These are phyloP conservation scores for Lactarius deliciosus DNA, from an alignment of 768 basidiomycete genomes.

Conservation along the genomic window DNA sequence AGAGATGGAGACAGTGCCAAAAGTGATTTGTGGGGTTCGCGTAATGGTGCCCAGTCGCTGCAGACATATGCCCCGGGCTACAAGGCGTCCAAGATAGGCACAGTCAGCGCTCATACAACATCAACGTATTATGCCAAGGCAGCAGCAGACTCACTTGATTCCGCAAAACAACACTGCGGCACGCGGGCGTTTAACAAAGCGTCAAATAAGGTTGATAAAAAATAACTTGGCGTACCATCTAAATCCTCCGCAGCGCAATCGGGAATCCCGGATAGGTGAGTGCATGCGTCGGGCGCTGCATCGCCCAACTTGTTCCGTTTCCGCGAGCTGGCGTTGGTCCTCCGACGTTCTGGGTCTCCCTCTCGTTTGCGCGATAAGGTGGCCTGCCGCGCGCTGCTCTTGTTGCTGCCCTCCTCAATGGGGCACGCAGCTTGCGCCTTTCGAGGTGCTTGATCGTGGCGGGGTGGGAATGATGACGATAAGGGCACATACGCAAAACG, in stretches of 20 bases:
- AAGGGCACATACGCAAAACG: neutral
- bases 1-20: slow-evolving; percentile 68
- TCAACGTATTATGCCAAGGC: too few relatives aligned
- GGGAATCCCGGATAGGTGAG: slow-evolving; percentile 49
- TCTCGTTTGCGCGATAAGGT: neutral
- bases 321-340: neutral
- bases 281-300: slow-evolving; percentile 52
- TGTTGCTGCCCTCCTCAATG: neutral
- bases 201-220: slow-evolving; percentile 12
- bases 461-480: neutral
- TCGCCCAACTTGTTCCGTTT: slow-evolving; percentile 39
- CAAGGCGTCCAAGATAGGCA: too few relatives aligned
- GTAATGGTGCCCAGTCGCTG: slow-evolving; percentile 73
- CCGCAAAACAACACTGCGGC: slow-evolving; percentile 75
- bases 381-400: too few relatives aligned
- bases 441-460: neutral
- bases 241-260: slow-evolving; percentile 55
- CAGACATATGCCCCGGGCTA: slow-evolving; percentile 70
- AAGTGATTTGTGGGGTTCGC: slow-evolving; percentile 82
- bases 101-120: neutral
- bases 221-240: slow-evolving; percentile 48
- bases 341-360: neutral
- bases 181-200: neutral
- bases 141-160: slow-evolving; percentile 58
- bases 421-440: neutral